phyloP scores from a whole-genome alignment of 768 basidiomycete species.

The Rhizopogon salebrosus region DNA sequence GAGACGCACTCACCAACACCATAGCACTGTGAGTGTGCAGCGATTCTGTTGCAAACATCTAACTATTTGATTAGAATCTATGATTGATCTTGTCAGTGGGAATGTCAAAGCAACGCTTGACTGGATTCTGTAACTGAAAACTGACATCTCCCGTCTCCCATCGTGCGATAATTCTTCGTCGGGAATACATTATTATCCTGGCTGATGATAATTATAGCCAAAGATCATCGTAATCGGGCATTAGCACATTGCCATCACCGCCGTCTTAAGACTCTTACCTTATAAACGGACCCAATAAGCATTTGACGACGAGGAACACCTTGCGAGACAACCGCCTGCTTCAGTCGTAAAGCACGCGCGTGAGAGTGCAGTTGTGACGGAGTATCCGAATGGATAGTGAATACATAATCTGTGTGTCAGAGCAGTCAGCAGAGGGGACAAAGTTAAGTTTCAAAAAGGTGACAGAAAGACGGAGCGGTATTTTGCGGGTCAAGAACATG shows the following conservation, averaged over 20 bases:
- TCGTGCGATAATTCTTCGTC: neutral
- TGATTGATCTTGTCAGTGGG: too few relatives aligned
- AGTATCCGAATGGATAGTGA: neutral
- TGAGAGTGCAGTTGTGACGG: neutral
- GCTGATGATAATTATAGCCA: too few relatives aligned
- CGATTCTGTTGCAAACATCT: neutral
- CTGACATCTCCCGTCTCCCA: neutral
- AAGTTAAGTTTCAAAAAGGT: neutral
- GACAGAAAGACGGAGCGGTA: neutral
- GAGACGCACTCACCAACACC: neutral
- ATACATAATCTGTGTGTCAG: neutral
- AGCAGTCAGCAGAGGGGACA: neutral
- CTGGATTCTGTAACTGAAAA: too few relatives aligned
- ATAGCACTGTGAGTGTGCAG: neutral
- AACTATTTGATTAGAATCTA: too few relatives aligned
- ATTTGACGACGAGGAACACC: neutral
- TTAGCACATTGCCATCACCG: too few relatives aligned
- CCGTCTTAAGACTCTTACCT: too few relatives aligned
- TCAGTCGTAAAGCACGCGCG: neutral
- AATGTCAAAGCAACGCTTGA: too few relatives aligned
- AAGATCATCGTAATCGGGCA: too few relatives aligned
- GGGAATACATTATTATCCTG: neutral
- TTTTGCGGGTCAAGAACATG: neutral
- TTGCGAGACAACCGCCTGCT: neutral
- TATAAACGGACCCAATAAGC: neutral